Evolutionary conservation across 2,329 filamentous ascomycete species (phyloP).

Genomic region (Apiospora malaysiana): DNA sequence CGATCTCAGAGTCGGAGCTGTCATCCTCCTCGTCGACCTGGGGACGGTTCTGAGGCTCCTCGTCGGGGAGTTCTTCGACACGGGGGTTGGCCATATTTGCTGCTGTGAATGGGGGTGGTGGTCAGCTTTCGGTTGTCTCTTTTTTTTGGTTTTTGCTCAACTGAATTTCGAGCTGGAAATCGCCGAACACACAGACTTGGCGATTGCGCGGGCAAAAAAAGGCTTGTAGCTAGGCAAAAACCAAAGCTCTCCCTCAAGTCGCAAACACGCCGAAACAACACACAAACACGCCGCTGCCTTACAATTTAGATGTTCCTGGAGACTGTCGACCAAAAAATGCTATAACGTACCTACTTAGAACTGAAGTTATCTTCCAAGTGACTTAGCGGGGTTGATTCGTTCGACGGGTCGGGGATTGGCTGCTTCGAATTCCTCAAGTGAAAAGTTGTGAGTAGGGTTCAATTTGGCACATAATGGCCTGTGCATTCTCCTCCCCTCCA

Average conservation of each 20-base stretch:
- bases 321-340: constrained; percentile 17
- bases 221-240: constrained; percentile 15
- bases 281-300: constrained; percentile 2
- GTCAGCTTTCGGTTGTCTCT: constrained; percentile 22
- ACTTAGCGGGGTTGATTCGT: constrained; percentile 26
- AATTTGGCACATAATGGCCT: constrained; percentile 25
- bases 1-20: constrained; percentile 78
- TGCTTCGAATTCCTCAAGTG: constrained; percentile 20
- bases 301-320: constrained; percentile 8
- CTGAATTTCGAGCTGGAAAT: constrained; percentile 12
- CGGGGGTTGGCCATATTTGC: constrained; percentile 88
- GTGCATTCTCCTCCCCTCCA: constrained; percentile 14
- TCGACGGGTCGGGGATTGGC: constrained; percentile 22
- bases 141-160: background rate
- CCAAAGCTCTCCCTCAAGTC: constrained; percentile 5
- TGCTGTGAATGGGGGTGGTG: constrained; percentile 51
- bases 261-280: constrained; percentile 11
- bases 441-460: constrained; percentile 27
- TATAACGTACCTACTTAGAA: constrained; percentile 18
- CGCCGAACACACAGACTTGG: constrained; percentile 18
- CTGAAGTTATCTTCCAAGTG: constrained; percentile 21
- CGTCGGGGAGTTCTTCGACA: constrained; percentile 96
- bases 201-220: constrained; percentile 6
- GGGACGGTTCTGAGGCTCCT: constrained; percentile 82
- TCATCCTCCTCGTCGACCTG: constrained; percentile 74